Base-by-base conservation (phyloP, 2,329 filamentous ascomycete species). In the Monosporascus cannonballus region DNA sequence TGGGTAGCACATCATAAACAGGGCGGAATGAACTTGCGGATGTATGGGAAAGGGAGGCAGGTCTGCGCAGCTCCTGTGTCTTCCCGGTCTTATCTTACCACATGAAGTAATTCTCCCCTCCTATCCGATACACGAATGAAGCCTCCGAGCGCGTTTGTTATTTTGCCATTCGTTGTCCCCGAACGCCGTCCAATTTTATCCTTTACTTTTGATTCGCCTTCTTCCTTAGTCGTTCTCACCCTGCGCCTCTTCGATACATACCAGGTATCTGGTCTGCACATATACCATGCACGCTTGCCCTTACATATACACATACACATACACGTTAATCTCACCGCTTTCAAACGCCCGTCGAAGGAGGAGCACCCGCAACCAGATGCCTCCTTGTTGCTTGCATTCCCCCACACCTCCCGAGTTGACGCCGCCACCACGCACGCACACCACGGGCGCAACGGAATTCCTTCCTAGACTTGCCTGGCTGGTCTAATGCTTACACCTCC, bases 391-490 rank as follows among this genome's bases (percentile, higher is more conserved):
- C 27, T 30, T 30, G 27, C 27, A 30, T 51, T 51, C 48, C 38
- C 36, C 25, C 17, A 17, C 9, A 38, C 15, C 6, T 36, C 44
- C 17, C 44, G n/a, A 6, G 2, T 44, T 49, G 30, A 25, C 20
- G 48, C n/a, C 25, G 24, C 50, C 27, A 20, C 30, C 50, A 42
- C 48, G 37, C 50, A 44, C 54, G 41, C 47, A 20, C 39, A 22
- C 48, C 48, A 54, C 49, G 49, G 49, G 45, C 42, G 44, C 24
- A 24, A 48, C 27, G 27, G 27, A 30, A 30, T 30, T 30, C 27
- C 27, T 30, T 44, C 42, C 42, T 27, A 3, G 18, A 22, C 39
- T 42, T 42, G n/a, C 18, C 39, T 42, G 39, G 39, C 22, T 22
- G 39, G 39, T 14, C 39, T 42, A 20, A 20, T 15, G 39, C 39